These are phyloP conservation scores for Metschnikowia proteae DNA, from an alignment of 805 yeast species.

Conservation along the genomic window DNA sequence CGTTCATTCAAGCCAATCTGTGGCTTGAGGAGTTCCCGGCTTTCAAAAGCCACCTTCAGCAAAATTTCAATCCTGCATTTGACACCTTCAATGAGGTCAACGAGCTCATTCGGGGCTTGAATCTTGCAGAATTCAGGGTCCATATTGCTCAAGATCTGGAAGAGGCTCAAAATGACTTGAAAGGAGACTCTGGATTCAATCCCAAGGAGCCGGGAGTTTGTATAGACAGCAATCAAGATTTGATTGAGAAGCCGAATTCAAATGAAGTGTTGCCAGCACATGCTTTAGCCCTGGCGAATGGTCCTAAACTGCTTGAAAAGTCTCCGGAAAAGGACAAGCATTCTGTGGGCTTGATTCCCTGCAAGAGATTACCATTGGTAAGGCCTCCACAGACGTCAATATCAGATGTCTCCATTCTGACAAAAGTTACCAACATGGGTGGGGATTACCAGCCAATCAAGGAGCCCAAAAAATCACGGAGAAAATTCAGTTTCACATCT, in stretches of 20 bases:
- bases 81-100: background rate
- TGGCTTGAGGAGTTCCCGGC: conserved; percentile 3
- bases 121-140: background rate
- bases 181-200: too few species aligned
- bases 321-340: background rate
- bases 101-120: background rate
- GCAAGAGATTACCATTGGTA: conserved; percentile 12
- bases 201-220: too few species aligned
- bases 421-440: conserved; percentile 18
- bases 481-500: conserved; percentile 8
- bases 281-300: background rate
- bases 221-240: too few species aligned
- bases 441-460: conserved; percentile 2
- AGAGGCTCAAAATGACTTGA: too few species aligned
- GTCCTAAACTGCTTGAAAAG: background rate
- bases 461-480: conserved; percentile 1
- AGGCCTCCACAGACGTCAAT: conserved; percentile 31
- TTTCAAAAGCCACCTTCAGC: background rate
- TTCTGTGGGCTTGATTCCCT: background rate
- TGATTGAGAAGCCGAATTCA: too few species aligned
- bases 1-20: background rate
- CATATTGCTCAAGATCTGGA: background rate
- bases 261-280: too few species aligned
- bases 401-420: conserved; percentile 33
- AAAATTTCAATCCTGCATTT: background rate